A percentile compares a stretch with the other conserved stretches of the same genome.
Conservation (phyloP, 225 moss, liverwort and hornwort genomes). For the Antitrichia curtipendula region DNA sequence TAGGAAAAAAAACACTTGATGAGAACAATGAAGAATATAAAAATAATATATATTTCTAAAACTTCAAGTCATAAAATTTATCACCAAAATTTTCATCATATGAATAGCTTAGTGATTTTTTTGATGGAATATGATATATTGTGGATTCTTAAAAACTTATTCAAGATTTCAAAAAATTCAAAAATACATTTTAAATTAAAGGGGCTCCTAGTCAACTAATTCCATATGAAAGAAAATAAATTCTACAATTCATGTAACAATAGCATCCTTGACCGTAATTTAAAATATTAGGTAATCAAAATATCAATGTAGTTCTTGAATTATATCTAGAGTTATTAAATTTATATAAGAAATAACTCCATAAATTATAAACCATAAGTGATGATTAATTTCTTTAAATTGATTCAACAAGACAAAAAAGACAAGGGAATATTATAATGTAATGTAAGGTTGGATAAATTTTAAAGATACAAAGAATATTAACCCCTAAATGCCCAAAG, state of each 20-base stretch:
- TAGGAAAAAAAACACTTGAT: too few relatives aligned
- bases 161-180: neutral
- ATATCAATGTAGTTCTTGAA: too few relatives aligned
- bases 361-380: too few relatives aligned
- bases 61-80: neutral
- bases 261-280: rapidly evolving
- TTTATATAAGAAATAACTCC: neutral
- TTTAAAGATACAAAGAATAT: neutral
- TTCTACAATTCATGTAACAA: neutral
- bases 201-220: neutral
- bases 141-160: rapidly evolving
- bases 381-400: neutral
- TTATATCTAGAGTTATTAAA: too few relatives aligned
- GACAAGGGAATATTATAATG: rapidly evolving
- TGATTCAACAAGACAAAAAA: neutral
- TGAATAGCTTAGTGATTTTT: neutral
- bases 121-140: neutral
- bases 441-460: neutral
- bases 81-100: neutral
- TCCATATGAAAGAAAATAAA: neutral
- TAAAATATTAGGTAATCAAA: neutral
- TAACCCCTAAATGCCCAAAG: too few relatives aligned
- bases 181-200: neutral
- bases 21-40: rapidly evolving
- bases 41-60: neutral